A percentile compares a stretch with the other conserved stretches of the same genome.
phyloP scores from a whole-genome alignment of 139 green algal genomes.

The Yamagishiella unicocca region DNA sequence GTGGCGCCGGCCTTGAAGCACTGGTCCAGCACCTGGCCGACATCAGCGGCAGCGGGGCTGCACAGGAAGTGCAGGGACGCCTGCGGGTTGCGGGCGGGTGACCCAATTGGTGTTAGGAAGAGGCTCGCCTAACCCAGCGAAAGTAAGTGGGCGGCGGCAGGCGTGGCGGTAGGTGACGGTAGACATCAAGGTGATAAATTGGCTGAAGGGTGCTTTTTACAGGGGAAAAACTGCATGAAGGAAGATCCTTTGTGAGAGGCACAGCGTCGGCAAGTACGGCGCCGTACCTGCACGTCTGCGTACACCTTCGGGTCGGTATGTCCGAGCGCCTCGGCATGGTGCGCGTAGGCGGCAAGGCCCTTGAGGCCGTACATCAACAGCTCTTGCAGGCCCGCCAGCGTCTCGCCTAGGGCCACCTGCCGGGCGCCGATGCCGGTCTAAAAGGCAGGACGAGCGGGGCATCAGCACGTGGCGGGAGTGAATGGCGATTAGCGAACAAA shows the following conservation, averaged over 20 bases:
- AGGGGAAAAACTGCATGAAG: too few species aligned
- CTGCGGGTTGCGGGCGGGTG: too few species aligned
- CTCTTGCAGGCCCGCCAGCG: slow-evolving; percentile 76
- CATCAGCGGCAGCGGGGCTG: slow-evolving; percentile 40
- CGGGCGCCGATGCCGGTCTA: slow-evolving; percentile 50
- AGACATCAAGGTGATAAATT: too few species aligned
- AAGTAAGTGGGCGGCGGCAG: too few species aligned
- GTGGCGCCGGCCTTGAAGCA: slow-evolving; percentile 62
- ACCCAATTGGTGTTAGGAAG: too few species aligned
- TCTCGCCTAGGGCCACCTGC: slow-evolving; percentile 58
- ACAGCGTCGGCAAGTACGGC: too few species aligned
- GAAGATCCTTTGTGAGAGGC: too few species aligned
- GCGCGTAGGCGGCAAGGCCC: slow-evolving; percentile 73
- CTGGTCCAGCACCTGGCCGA: slow-evolving; percentile 61
- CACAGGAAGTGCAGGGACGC: slow-evolving; percentile 60
- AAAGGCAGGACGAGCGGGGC: too few species aligned
- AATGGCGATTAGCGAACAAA: background rate
- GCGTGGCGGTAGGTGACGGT: too few species aligned
- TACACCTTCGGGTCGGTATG: slow-evolving; percentile 53
- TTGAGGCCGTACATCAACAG: slow-evolving; percentile 76
- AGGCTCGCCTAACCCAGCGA: too few species aligned
- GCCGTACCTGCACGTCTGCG: slow-evolving; percentile 54
- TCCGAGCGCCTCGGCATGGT: slow-evolving; percentile 71
- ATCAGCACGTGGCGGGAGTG: too few species aligned
- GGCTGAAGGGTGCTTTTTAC: too few species aligned